Conservation (phyloP, 2,329 filamentous ascomycete species). For the Lecanicillium sp. region DNA sequence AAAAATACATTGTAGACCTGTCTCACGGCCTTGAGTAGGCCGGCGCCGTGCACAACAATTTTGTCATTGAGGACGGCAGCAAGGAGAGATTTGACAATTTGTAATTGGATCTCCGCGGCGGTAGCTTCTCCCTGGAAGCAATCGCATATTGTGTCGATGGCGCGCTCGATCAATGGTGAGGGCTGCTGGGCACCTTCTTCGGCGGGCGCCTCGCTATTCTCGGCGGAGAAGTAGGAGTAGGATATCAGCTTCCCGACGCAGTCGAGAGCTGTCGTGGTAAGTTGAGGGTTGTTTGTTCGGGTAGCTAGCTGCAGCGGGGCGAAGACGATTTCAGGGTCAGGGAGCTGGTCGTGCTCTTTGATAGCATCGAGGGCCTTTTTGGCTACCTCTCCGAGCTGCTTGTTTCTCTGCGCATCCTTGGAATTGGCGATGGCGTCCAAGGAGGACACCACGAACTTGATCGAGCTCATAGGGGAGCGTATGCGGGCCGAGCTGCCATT, state of each 20-base stretch:
- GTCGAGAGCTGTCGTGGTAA: constrained; percentile 87
- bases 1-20: constrained; percentile 99
- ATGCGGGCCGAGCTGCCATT: constrained; percentile 35
- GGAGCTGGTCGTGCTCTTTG: constrained; percentile 74
- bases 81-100: constrained; percentile 94
- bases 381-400: constrained; percentile 73
- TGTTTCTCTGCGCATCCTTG: constrained; percentile 83
- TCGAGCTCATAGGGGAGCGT: constrained; percentile 72
- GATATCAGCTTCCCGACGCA: constrained; percentile 99
- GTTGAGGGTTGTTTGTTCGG: constrained; percentile 72
- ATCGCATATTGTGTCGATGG: constrained; percentile 98
- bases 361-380: constrained; percentile 78
- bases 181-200: constrained; percentile 31
- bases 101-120: constrained; percentile 83
- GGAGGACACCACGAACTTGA: constrained; percentile 91
- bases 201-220: constrained; percentile 36
- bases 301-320: constrained; percentile 84
- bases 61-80: constrained; percentile 97
- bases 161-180: constrained; percentile 84
- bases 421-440: constrained; percentile 86
- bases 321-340: constrained; percentile 89
- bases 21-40: constrained; percentile 89
- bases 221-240: constrained; percentile 92
- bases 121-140: constrained; percentile 98
- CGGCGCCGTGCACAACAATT: constrained; percentile 95